These are phyloP conservation scores for Coprinopsis cinerea DNA, from an alignment of 768 basidiomycete species.

Conservation along the genomic window DNA sequence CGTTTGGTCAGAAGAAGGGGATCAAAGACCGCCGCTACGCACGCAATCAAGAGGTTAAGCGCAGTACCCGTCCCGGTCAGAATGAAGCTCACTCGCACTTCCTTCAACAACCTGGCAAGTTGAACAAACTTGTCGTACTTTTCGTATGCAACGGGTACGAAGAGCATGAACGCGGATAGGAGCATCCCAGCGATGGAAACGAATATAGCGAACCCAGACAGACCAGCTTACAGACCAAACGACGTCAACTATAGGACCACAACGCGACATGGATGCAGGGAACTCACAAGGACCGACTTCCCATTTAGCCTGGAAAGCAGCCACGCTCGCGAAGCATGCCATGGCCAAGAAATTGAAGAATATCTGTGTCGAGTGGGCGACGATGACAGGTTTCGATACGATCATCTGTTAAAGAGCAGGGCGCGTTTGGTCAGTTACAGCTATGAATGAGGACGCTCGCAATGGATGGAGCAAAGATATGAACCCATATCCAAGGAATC, in stretches of 20 bases:
- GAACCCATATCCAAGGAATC: slow-evolving; percentile 68
- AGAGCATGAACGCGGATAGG: slow-evolving; percentile 65
- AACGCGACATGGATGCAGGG: background rate
- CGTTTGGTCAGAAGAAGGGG: slow-evolving; percentile 2
- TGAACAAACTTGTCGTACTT: slow-evolving; percentile 79
- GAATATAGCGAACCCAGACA: slow-evolving; percentile 83
- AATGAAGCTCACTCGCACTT: slow-evolving; percentile 80
- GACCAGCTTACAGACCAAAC: slow-evolving; percentile 53
- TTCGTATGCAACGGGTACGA: slow-evolving; percentile 76
- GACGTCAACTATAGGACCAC: background rate
- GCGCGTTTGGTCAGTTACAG: slow-evolving; percentile 8
- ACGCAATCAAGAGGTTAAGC: slow-evolving; percentile 73
- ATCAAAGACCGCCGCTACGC: slow-evolving; percentile 27
- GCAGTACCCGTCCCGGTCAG: slow-evolving; percentile 65
- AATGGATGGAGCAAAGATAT: slow-evolving; percentile 15
- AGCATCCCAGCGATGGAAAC: slow-evolving; percentile 67
- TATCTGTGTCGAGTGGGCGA: slow-evolving; percentile 69
- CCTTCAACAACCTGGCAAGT: slow-evolving; percentile 75
- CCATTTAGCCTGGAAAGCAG: slow-evolving; percentile 84
- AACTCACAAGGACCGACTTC: slow-evolving; percentile 79
- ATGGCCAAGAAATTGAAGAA: slow-evolving; percentile 94
- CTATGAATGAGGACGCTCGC: slow-evolving; percentile 10
- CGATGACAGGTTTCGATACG: slow-evolving; percentile 75
- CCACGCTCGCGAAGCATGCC: slow-evolving; percentile 87
- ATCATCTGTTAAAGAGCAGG: slow-evolving; percentile 77